phyloP scores from a whole-genome alignment of 345 rosid species.

The Boechera stricta region DNA sequence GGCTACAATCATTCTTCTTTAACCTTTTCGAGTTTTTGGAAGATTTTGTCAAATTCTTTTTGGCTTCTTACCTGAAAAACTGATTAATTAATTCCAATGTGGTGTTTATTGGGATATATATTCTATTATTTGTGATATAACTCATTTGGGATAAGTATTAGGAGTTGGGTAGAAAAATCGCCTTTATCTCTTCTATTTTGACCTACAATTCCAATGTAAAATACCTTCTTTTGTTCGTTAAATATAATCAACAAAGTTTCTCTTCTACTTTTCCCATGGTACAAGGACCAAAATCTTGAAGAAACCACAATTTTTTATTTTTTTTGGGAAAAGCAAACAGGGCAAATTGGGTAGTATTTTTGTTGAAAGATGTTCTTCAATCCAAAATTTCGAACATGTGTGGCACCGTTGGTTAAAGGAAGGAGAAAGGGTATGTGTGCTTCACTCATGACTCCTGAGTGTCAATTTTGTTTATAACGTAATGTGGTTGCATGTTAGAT shows the following conservation, averaged over 20 bases:
- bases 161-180: neutral
- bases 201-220: neutral
- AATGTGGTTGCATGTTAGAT: too few relatives aligned
- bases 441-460: too few relatives aligned
- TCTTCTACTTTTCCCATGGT: neutral
- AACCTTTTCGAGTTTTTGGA: neutral
- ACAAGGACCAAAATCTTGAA: too few relatives aligned
- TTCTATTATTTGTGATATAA: neutral
- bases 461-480: too few relatives aligned
- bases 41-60: conserved; percentile 11
- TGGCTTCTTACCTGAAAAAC: neutral
- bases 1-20: neutral
- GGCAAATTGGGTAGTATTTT: too few relatives aligned
- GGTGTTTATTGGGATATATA: neutral
- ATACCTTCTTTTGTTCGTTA: neutral
- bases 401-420: too few relatives aligned
- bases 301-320: too few relatives aligned
- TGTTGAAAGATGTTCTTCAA: too few relatives aligned
- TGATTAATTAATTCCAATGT: neutral
- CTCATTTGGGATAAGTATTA: neutral
- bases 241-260: neutral
- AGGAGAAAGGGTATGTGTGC: too few relatives aligned
- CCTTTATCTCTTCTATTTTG: neutral
- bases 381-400: too few relatives aligned
- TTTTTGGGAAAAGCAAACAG: too few relatives aligned